Evolutionary conservation across 139 green algal genomes (phyloP).

Genomic region (Yamagishiella unicocca): DNA sequence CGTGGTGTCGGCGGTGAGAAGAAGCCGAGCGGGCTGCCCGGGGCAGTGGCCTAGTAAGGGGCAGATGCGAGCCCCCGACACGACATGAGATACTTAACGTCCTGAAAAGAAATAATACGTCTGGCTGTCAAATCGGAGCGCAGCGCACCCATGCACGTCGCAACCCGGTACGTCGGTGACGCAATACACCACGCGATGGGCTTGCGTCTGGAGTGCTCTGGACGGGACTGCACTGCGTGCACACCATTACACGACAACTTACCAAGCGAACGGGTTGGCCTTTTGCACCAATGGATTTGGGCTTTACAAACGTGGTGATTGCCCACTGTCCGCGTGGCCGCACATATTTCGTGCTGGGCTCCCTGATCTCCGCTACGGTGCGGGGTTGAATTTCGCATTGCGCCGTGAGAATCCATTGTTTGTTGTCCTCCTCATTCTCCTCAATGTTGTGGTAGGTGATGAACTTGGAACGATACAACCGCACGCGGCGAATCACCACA

Average conservation of each 20-base stretch:
- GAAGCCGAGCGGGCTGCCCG: too few relatives aligned
- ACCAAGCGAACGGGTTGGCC: conserved; percentile 56
- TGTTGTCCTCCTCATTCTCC: conserved; percentile 44
- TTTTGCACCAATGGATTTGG: conserved; percentile 10
- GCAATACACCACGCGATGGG: too few relatives aligned
- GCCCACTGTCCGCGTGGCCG: conserved; percentile 44
- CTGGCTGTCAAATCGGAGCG: too few relatives aligned
- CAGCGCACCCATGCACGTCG: too few relatives aligned
- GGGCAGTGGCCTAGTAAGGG: too few relatives aligned
- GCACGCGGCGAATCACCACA: conserved; percentile 46
- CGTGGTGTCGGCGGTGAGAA: too few relatives aligned
- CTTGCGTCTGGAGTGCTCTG: too few relatives aligned
- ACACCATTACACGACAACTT: not conserved
- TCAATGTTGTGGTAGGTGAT: conserved; percentile 46
- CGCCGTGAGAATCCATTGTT: conserved; percentile 58
- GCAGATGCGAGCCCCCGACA: too few relatives aligned
- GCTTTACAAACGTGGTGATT: conserved; percentile 44
- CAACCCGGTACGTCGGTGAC: too few relatives aligned
- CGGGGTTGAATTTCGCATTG: conserved; percentile 58
- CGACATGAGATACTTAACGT: too few relatives aligned
- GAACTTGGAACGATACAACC: conserved; percentile 48
- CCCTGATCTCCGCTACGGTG: conserved; percentile 41
- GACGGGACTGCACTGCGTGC: too few relatives aligned
- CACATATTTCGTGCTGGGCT: conserved; percentile 22
- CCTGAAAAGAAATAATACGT: too few relatives aligned